Evolutionary conservation across 371 early-diverging fungal species (phyloP), one percentile per base, ranked within the genome.

Genomic region (Mortierella sp.): DNA sequence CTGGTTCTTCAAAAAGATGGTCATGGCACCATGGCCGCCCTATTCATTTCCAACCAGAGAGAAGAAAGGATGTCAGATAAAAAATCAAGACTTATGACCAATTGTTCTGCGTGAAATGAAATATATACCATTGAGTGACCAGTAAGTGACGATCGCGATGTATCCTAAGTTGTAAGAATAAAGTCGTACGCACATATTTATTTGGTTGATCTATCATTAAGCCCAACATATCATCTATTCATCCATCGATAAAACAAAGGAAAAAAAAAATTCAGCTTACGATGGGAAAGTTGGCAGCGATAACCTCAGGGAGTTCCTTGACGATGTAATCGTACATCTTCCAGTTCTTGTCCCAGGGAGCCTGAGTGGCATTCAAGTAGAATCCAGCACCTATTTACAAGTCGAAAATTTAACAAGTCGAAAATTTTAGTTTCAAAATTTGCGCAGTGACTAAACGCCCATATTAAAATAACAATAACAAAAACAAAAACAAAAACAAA

Each of bases 1-100:
- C 3, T 92, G 91, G 64, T 94, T 94, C 79, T 89, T 89, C 60
- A 96, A 69, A 17, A 87, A 91, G 35, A 91, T 85, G 4, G 90
- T 84, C 55, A 96, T 85, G 5, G 97, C 97, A 66, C 97, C 97
- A 83, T 96, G 97, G n/a, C 96, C 97, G 35, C 97, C 97, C 90
- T 88, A 71, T 13, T 15, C 1, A 17, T 22, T 49, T 23, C 40
- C 40, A 40, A 28, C n/a, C 13, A 15, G 51, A 22, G 35, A 23
- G 9, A 19, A 49, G 61, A 54, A 35, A 35, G 66, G 13, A 51
- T 42, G 9, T 22, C 12, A 43, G 3, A 19, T 2, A 19, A 28
- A 49, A 2, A 15, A 28, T 43, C 3, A 37, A 12, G 34, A 34
- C 43, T 13, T 4, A 40, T 47, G 7, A n/a, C 40, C 10, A 40